Evolutionary conservation across 192 early-diverging fungal species (phyloP), one percentile per base, ranked within the genome.

Genomic region (Thoreauomyces humboldtii): DNA sequence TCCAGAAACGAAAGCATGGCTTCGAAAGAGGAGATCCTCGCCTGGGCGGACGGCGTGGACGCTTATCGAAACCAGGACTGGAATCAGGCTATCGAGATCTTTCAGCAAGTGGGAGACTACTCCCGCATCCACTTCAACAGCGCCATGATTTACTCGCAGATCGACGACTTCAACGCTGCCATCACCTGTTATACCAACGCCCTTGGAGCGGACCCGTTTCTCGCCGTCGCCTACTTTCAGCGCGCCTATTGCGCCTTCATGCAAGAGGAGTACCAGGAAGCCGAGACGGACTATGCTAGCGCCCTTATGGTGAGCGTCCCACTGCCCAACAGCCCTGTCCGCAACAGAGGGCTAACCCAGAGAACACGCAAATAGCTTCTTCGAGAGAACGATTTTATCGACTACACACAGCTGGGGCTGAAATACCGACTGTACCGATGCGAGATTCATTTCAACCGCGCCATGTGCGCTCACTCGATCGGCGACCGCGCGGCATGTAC

Each of bases 341-440:
- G n/a, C n/a, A n/a, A n/a, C n/a, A n/a, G n/a, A n/a, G n/a, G n/a
- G n/a, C n/a, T n/a, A n/a, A n/a, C n/a, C n/a, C n/a, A n/a, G n/a
- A n/a, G n/a, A n/a, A n/a, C 38, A 41, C 38, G 9, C 38, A 9
- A 41, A 2, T 29, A 73, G 70, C 41, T 51, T 6, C 65, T 81
- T 43, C 70, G 79, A 22, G 89, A 89, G 56, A 96, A 94, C 73
- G 81, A 86, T 58, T 84, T 90, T 48, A 95, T 98, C 60, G 93
- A 98, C 74, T 98, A 98, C 72, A 87, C 87, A 59, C 96, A 98
- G 71, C 80, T 98, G 32, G 96, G 96, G 1, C 84, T 97, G 27
- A 84, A 89, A 28, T 95, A 89, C 78, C 89, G 92, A 66, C 82
- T 98, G 28, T 95, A 91, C 68, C 74, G 86, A 0, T 97, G 90